A percentile compares a stretch with the other conserved stretches of the same genome.
Evolutionary conservation across 176 grass and related monocot species (phyloP).

Genomic region (Neostapfia colusana): DNA sequence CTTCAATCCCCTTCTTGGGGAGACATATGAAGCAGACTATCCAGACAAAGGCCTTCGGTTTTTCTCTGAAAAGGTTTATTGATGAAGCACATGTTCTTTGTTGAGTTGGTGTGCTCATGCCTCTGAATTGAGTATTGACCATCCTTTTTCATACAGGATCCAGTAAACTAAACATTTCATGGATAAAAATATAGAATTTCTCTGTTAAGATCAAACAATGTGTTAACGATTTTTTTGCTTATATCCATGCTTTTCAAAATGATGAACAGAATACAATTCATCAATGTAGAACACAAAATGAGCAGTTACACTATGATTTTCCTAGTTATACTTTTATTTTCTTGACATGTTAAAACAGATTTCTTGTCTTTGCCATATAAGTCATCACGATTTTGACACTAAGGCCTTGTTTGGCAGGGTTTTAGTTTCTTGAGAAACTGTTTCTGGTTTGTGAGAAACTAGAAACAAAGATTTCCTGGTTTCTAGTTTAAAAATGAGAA

Average conservation of each 20-base stretch:
- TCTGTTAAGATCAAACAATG: neutral
- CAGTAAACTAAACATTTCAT: slow-evolving; percentile 8
- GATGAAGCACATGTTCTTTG: neutral
- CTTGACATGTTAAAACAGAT: neutral
- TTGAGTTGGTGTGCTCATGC: slow-evolving; percentile 6
- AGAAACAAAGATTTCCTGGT: no score
- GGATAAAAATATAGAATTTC: neutral
- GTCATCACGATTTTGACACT: neutral
- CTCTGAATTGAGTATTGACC: neutral
- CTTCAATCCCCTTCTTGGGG: slow-evolving; percentile 95
- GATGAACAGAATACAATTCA: neutral
- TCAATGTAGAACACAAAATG: neutral
- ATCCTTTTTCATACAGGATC: slow-evolving; percentile 1
- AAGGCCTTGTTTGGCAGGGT: no score
- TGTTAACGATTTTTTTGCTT: neutral
- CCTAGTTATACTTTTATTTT: neutral
- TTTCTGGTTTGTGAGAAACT: no score
- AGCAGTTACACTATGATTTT: neutral
- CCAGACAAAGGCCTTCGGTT: slow-evolving; percentile 96
- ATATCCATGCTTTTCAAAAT: neutral
- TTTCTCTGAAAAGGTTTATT: slow-evolving; percentile 93
- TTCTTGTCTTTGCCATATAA: neutral
- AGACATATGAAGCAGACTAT: slow-evolving; percentile 99
- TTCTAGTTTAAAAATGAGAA: no score
- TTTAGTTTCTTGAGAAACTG: no score